Conservation (phyloP, 371 early-diverging fungal genomes). For the Mortierella sp. region DNA sequence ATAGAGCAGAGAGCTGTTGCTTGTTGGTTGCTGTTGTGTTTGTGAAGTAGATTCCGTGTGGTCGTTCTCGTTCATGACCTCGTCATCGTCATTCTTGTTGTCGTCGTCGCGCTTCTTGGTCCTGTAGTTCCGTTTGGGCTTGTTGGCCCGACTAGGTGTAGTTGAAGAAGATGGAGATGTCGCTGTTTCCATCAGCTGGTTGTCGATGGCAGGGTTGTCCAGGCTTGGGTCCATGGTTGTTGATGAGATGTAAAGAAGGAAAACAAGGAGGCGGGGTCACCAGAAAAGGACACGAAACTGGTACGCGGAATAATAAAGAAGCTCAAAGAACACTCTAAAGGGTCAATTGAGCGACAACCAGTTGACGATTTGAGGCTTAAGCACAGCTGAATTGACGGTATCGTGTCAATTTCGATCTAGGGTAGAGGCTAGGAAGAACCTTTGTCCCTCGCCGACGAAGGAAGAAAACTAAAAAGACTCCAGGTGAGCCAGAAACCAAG, state of each 20-base stretch:
- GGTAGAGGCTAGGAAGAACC: not conserved
- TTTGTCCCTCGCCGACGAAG: not conserved
- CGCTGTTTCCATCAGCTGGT: not conserved
- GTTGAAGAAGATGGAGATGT: not conserved
- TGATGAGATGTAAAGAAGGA: not conserved
- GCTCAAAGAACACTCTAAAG: not conserved
- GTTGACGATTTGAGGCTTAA: not conserved
- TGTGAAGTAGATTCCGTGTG: not conserved
- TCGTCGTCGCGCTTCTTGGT: slow-evolving; percentile 24
- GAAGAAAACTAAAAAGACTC: no score
- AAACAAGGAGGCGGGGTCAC: not conserved
- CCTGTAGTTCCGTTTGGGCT: slow-evolving; percentile 43
- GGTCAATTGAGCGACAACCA: not conserved
- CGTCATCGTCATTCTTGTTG: not conserved
- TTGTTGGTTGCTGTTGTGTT: not conserved
- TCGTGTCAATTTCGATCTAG: not conserved
- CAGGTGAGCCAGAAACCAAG: not conserved
- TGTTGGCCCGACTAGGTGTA: slow-evolving; percentile 12
- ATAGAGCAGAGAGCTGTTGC: slow-evolving; percentile 14
- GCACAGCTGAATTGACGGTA: not conserved
- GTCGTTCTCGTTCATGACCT: slow-evolving; percentile 8
- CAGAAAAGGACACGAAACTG: not conserved
- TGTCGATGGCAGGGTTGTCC: not conserved
- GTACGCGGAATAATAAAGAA: not conserved
- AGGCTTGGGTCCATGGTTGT: slow-evolving; percentile 23